phyloP scores from a whole-genome alignment of 2,329 filamentous ascomycete species.

The Sordariomycetes sp. region DNA sequence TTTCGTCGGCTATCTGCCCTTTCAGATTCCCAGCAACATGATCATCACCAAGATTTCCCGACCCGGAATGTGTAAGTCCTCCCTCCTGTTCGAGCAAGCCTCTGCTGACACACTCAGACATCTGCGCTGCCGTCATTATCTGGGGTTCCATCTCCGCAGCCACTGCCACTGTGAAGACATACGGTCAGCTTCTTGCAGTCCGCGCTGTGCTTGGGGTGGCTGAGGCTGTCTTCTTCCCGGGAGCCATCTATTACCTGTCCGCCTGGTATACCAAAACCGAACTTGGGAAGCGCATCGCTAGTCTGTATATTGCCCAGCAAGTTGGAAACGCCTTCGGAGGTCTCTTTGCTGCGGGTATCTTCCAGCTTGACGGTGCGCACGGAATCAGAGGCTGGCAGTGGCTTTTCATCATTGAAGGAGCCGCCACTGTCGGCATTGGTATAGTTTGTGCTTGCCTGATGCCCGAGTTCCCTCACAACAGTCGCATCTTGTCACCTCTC shows the following conservation, averaged over 20 bases:
- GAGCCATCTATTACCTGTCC: constrained; percentile 16
- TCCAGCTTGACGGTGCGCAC: constrained; percentile 31
- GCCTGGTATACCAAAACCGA: constrained; percentile 54
- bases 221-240: constrained; percentile 15
- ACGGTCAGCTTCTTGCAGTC: constrained; percentile 14
- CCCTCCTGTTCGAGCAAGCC: no score
- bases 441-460: no score
- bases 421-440: no score
- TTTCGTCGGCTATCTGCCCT: constrained; percentile 25
- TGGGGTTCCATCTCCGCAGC: no score
- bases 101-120: no score
- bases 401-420: constrained; percentile 49
- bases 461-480: no score
- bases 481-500: no score
- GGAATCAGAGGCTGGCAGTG: constrained; percentile 42
- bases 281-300: constrained; percentile 24
- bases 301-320: constrained; percentile 22
- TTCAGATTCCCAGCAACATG: constrained; percentile 19
- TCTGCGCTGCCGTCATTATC: no score
- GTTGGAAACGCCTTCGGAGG: constrained; percentile 37
- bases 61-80: no score
- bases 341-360: constrained; percentile 37
- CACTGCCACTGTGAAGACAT: no score
- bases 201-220: constrained; percentile 9
- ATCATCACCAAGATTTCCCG: no score